These are phyloP conservation scores for Kuraishia ogatae DNA, from an alignment of 805 yeast species.

Conservation along the genomic window DNA sequence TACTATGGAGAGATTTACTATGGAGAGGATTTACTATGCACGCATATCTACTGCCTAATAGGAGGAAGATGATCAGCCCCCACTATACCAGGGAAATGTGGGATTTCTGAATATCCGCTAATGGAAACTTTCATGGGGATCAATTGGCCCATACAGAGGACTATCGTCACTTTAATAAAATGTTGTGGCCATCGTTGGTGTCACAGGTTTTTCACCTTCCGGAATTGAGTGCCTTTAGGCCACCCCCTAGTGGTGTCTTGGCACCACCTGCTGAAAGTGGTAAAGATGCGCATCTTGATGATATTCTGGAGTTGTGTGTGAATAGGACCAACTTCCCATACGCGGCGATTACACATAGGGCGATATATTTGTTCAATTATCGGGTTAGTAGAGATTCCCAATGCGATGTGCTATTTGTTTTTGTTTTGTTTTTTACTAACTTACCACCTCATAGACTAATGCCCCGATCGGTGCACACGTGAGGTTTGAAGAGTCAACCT, in stretches of 20 bases:
- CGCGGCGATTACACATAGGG: conserved; percentile 25
- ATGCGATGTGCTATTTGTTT: not conserved
- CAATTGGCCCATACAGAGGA: no score
- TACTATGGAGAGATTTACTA: no score
- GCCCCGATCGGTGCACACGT: conserved; percentile 40
- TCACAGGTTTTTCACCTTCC: conserved; percentile 16
- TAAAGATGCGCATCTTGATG: conserved; percentile 18
- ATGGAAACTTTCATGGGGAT: no score
- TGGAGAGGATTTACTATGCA: no score
- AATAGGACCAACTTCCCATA: conserved; percentile 20
- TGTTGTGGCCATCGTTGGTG: conserved; percentile 25
- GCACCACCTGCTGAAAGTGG: not conserved
- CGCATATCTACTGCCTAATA: no score
- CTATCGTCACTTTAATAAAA: conserved; percentile 6
- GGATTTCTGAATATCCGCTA: no score
- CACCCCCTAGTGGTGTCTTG: not conserved
- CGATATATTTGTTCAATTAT: conserved; percentile 29
- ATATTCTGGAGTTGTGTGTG: conserved; percentile 23
- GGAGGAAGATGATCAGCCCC: no score
- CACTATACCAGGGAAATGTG: no score
- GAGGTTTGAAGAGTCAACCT: conserved; percentile 33
- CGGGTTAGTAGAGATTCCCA: conserved; percentile 12
- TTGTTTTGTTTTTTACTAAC: conserved; percentile 3
- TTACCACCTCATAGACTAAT: conserved; percentile 20
- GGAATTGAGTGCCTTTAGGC: conserved; percentile 13